These are phyloP conservation scores for Penicillium flavigenum DNA, from an alignment of 495 filamentous ascomycete genomes.

Conservation along the genomic window DNA sequence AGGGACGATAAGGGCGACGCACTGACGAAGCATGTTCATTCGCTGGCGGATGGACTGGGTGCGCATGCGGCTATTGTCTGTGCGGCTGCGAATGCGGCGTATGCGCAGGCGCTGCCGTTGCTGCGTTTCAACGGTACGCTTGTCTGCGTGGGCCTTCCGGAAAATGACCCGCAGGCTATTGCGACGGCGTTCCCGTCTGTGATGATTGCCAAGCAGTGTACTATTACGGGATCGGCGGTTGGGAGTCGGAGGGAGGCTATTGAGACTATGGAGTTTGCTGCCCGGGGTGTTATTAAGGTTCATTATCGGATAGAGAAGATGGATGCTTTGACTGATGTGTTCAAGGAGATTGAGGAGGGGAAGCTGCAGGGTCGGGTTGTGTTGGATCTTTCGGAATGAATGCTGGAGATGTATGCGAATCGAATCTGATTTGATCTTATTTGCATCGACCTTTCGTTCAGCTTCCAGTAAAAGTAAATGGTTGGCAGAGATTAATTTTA, in stretches of 20 bases:
- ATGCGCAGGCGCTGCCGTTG: conserved; percentile 57
- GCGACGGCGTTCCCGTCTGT: conserved; percentile 50
- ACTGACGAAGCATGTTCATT: conserved; percentile 56
- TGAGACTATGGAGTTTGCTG: conserved; percentile 64
- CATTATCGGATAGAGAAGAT: conserved; percentile 59
- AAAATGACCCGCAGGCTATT: conserved; percentile 58
- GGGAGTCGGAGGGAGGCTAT: conserved; percentile 65
- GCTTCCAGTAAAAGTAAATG: too few species aligned
- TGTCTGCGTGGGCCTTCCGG: conserved; percentile 69
- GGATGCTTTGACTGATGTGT: conserved; percentile 59
- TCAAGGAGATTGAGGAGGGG: conserved; percentile 58
- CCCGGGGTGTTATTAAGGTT: conserved; percentile 59
- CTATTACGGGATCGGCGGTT: conserved; percentile 62
- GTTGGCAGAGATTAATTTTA: too few species aligned
- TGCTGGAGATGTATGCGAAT: too few species aligned
- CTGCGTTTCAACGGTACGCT: conserved; percentile 63
- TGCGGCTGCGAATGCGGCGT: conserved; percentile 64
- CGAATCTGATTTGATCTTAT: too few species aligned
- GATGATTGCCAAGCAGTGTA: conserved; percentile 53
- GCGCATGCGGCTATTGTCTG: conserved; percentile 64
- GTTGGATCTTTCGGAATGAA: conserved; percentile 48
- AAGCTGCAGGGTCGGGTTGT: conserved; percentile 61
- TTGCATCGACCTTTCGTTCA: too few species aligned
- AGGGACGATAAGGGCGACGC: conserved; percentile 46
- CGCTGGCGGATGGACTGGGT: conserved; percentile 60